Base-by-base conservation (phyloP, 345 rosid genomes). In the Heritiera littoralis region DNA sequence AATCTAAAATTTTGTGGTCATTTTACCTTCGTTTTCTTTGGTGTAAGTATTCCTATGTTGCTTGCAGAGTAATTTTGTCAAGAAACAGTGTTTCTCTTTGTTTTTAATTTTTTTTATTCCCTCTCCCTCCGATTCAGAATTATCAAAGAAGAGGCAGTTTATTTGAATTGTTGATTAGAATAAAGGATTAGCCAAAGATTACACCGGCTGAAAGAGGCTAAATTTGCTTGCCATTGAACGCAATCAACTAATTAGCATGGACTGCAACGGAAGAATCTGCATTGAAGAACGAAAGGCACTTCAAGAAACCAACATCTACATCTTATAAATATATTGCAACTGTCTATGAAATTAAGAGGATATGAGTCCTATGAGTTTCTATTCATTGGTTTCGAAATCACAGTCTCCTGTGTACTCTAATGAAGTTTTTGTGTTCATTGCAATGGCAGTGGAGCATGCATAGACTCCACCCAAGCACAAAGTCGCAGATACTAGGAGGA, bases 361-460 rank as follows among this genome's bases (percentile, higher is more conserved):
- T 18, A 63, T 49, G 56, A 51, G 6, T 68, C 20, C 14, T 49
- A 35, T 15, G 9, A 17, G 3, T n/a, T 49, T 59, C 46, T 35
- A 18, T 76, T 23, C 32, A 17, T 35, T 58, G 41, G 48, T 67
- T 91, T 0, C 4, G 3, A 35, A 35, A 54, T 38, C 84, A 90
- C 76, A 86, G 67, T 90, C 98, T 95, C 85, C 97, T 83, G 83
- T 95, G 99, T 63, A 86, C 89, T 86, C 99, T 87, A 64, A 92
- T 83, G 88, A 92, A 92, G 89, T 95, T 95, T 72, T 89, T 55
- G 97, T 92, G 90, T 91, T 95, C 88, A 90, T 81, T 20, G 91
- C 80, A 48, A 90, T 81, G 56, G 87, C 94, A 18, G 89, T 76
- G 3, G 92, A 86, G 85, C 94, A 89, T 23, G 81, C 93, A 81